A percentile compares a stretch with the other conserved stretches of the same genome.
Conservation (phyloP, 2,329 filamentous ascomycete species). For the Aspergillus luchuensis region DNA sequence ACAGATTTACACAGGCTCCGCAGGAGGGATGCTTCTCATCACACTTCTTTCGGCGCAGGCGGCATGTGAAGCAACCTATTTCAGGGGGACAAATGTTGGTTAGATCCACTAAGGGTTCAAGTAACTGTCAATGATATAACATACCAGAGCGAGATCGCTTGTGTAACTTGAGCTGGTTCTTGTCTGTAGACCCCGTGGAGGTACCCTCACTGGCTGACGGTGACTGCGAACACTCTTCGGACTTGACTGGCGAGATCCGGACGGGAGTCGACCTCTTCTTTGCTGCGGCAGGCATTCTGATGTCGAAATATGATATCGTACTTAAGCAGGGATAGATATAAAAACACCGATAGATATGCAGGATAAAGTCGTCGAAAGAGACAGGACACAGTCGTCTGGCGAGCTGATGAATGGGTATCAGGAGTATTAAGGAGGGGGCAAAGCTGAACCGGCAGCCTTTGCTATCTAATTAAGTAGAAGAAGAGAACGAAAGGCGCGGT, state of each 20-base stretch:
- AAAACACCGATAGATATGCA: constrained; percentile 5
- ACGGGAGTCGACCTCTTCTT: constrained; percentile 20
- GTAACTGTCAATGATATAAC: constrained; percentile 40
- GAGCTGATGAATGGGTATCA: constrained; percentile 16
- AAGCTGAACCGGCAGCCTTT: constrained; percentile 48
- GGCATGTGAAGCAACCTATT: constrained; percentile 69
- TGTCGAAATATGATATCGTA: background rate
- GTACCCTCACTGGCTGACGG: constrained; percentile 52
- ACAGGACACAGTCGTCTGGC: constrained; percentile 19
- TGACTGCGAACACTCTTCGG: constrained; percentile 27
- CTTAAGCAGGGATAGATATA: background rate
- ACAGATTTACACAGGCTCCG: constrained; percentile 69
- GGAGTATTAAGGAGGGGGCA: constrained; percentile 29
- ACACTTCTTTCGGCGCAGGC: constrained; percentile 69
- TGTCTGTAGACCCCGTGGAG: constrained; percentile 52
- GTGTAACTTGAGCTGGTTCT: constrained; percentile 78
- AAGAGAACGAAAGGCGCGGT: constrained; percentile 31
- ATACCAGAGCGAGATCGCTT: constrained; percentile 90
- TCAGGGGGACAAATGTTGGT: background rate
- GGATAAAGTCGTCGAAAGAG: constrained; percentile 13
- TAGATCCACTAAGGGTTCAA: background rate
- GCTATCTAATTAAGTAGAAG: constrained; percentile 32
- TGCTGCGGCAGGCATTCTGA: constrained; percentile 23
- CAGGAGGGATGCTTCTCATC: constrained; percentile 67
- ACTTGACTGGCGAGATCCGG: constrained; percentile 14